A percentile compares a stretch with the other conserved stretches of the same genome.
Evolutionary conservation across 2,329 filamentous ascomycete species (phyloP).

Genomic region (Hymenoscyphus albidus): DNA sequence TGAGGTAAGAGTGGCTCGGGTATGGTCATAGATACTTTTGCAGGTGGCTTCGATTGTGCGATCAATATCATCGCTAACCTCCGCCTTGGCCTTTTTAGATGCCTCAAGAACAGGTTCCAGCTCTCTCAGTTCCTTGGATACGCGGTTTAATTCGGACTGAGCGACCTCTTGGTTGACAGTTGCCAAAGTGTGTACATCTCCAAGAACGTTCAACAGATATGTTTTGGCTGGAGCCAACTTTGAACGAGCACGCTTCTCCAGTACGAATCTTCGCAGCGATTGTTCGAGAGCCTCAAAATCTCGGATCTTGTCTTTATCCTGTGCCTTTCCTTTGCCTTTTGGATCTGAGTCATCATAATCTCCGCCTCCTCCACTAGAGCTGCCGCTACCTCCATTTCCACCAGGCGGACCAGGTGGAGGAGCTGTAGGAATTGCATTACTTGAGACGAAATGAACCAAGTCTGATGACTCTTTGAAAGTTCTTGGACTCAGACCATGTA

Average conservation of each 20-base stretch:
- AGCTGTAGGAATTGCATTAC: slow-evolving; percentile 81
- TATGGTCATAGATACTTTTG: slow-evolving; percentile 80
- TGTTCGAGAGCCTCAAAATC: slow-evolving; percentile 90
- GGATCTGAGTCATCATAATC: slow-evolving; percentile 44
- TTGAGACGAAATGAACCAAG: slow-evolving; percentile 96
- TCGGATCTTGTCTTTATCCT: slow-evolving; percentile 79
- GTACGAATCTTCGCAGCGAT: slow-evolving; percentile 84
- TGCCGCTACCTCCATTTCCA: slow-evolving; percentile 51
- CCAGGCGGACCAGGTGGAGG: slow-evolving; percentile 53
- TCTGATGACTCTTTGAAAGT: slow-evolving; percentile 91
- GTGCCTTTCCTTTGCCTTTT: slow-evolving; percentile 68
- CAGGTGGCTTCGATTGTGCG: slow-evolving; percentile 79
- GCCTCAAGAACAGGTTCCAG: slow-evolving; percentile 83
- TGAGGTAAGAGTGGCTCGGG: slow-evolving; percentile 68
- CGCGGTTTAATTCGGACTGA: slow-evolving; percentile 76
- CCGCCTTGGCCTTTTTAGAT: slow-evolving; percentile 72
- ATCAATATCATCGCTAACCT: slow-evolving; percentile 79
- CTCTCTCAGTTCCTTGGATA: slow-evolving; percentile 73
- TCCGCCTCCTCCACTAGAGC: slow-evolving; percentile 50
- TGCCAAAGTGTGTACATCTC: slow-evolving; percentile 79
- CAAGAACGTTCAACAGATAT: slow-evolving; percentile 88
- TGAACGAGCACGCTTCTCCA: slow-evolving; percentile 91
- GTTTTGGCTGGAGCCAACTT: slow-evolving; percentile 95
- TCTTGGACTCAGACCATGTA: slow-evolving; percentile 79
- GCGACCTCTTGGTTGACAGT: slow-evolving; percentile 85